Evolutionary conservation across 257 asterid genomes (phyloP), one percentile per base, ranked within the genome.

Genomic region (Lycium barbarum): DNA sequence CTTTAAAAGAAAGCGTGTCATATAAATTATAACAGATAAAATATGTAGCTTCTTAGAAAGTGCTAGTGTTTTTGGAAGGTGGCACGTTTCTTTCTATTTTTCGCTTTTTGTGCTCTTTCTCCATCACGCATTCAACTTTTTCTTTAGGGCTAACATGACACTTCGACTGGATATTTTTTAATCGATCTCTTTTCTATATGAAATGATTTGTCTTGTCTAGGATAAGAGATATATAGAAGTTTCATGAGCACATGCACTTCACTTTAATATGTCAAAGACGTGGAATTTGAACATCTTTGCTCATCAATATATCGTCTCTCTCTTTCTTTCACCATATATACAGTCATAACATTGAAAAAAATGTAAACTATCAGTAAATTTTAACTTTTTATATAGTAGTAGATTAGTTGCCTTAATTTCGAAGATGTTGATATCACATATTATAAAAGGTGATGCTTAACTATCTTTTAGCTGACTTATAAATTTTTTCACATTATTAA

Each of bases 1-100:
- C 20, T 0, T 5, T 57, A 15, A 57, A 57, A 57, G 33, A 59
- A 59, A 59, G 8, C 7, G 3, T 59, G 1, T 18, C 11, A 18
- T 9, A 59, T 59, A 6, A 58, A 58, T 2, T 18, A 57, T 0
- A 6, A 12, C 13, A 4, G 4, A 14, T 13, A 55, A 55, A 54
- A 8, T 20, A 26, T 65, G 74, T 15, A 67, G 51, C 82, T 26
- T 78, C 82, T 26, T 78, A 57, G 66, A 78, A 78, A 78, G 17
- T 78, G 15, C 65, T 83, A 80, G 83, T 57, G 17, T 9, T 62
- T 79, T 49, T 74, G 86, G 87, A 83, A 55, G 87, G 59, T 83
- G 87, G 70, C 22, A 10, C 45, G 36, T 74, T 36, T 54, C 72
- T 73, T 51, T 40, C 83, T 72, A 62, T 40, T 22, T 72, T 82